These are phyloP conservation scores for Pulveroboletus sp. DNA, from an alignment of 768 basidiomycete genomes.

Conservation along the genomic window DNA sequence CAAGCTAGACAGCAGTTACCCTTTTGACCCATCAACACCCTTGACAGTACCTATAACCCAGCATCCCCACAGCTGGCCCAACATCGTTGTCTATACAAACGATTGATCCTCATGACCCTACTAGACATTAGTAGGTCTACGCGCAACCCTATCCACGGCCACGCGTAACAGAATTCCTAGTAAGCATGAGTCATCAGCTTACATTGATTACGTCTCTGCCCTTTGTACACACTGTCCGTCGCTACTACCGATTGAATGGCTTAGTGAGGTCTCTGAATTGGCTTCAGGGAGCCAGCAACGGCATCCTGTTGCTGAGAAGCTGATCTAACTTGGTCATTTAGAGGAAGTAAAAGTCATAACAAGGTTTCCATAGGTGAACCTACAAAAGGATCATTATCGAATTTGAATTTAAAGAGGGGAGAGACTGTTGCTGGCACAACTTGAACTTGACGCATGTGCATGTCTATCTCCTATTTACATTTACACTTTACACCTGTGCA, in stretches of 20 bases:
- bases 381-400: conserved; percentile 74
- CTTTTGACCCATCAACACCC: too few relatives aligned
- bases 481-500: conserved; percentile 10
- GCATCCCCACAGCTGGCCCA: too few relatives aligned
- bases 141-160: too few relatives aligned
- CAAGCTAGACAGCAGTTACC: too few relatives aligned
- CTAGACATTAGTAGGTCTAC: too few relatives aligned
- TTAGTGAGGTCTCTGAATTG: conserved; percentile 85
- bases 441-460: conserved; percentile 4
- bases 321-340: conserved; percentile 80
- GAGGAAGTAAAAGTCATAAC: conserved; percentile 84
- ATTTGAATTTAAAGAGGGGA: conserved; percentile 18
- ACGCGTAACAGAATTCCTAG: conserved; percentile 90
- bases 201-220: conserved; percentile 89
- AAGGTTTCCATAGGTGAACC: conserved; percentile 83
- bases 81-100: too few relatives aligned
- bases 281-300: conserved; percentile 58
- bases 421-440: conserved; percentile 4
- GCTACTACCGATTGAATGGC: conserved; percentile 91
- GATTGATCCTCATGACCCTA: too few relatives aligned
- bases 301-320: conserved; percentile 53
- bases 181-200: conserved; percentile 87
- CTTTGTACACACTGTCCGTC: conserved; percentile 90
- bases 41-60: too few relatives aligned
- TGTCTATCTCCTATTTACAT: not conserved